Evolutionary conservation across 805 yeast genomes (phyloP), one percentile per base, ranked within the genome.

Genomic region (Nakazawaea holstii): DNA sequence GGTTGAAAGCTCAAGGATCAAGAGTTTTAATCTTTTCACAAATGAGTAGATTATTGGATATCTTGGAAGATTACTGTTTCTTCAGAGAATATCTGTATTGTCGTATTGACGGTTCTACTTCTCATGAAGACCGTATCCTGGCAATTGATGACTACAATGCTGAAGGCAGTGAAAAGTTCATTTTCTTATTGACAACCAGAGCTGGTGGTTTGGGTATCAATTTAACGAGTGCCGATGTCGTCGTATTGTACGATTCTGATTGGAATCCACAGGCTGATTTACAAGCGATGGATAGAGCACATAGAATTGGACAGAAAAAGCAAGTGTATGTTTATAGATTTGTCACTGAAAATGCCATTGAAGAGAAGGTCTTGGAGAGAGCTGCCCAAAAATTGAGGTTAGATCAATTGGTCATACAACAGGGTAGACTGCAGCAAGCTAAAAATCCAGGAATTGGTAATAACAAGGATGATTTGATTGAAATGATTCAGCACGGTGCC

Each of bases 231-330:
- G 98, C 98, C 2, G 97, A 91, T 62, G 81, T 87, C 38, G 98
- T 91, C 43, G 78, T 91, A 3, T 65, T 91, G 27, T 92, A 80
- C 61, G 98, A 91, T 64, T 86, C 95, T 0, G 98, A 91, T 68
- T 91, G 98, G 98, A 91, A 91, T 60, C 98, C 98, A 1, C 98
- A 91, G 62, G 97, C 97, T 0, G 98, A 91, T 72, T 72, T 91
- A 58, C 98, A 91, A 68, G 97, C 97, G 1, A 91, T 91, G 98
- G 98, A 92, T 64, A 78, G 98, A 61, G 98, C 97, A 1, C 98
- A 91, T 61, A 81, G 98, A 72, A 91, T 91, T 61, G 98, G 98
- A 15, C 98, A 91, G 64, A 92, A 87, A 62, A 92, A 92, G 60
- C 99, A 92, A 68, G 99, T 92, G 8, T 77, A 82, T 56, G 98